Conservation (phyloP, 163 green algal genomes). For the Picocystis sp. region DNA sequence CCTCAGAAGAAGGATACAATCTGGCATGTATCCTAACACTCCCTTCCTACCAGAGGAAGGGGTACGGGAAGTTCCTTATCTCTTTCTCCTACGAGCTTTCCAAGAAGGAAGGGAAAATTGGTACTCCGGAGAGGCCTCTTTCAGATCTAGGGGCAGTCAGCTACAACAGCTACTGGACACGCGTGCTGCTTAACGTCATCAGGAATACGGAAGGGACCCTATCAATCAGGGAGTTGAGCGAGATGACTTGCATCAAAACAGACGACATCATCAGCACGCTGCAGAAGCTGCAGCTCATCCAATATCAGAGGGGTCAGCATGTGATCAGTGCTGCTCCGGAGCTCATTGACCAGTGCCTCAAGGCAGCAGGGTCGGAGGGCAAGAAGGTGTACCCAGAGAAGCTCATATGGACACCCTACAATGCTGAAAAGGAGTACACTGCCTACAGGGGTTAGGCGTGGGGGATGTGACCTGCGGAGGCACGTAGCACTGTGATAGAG, state of each 20-base stretch:
- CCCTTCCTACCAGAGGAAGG: constrained; percentile 91
- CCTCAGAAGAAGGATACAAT: constrained; percentile 93
- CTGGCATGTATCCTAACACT: constrained; percentile 97
- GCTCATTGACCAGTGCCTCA: constrained; percentile 67
- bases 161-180: constrained; percentile 93
- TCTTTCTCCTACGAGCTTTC: constrained; percentile 92
- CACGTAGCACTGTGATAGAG: too few relatives aligned
- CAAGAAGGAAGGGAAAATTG: constrained; percentile 92
- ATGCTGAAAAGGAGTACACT: constrained; percentile 43
- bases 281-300: constrained; percentile 27
- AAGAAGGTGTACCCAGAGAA: constrained; percentile 69
- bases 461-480: too few relatives aligned
- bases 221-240: constrained; percentile 76
- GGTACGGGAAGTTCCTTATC: constrained; percentile 98
- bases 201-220: constrained; percentile 38
- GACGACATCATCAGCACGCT: constrained; percentile 80
- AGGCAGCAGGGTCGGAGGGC: constrained; percentile 42
- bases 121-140: constrained; percentile 88
- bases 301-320: constrained; percentile 84
- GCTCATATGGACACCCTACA: constrained; percentile 91
- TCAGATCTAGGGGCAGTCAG: constrained; percentile 83
- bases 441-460: not conserved
- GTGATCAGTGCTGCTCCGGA: constrained; percentile 77
- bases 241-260: constrained; percentile 77
- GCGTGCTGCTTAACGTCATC: constrained; percentile 74